phyloP scores from a whole-genome alignment of 2,329 filamentous ascomycete species.

The Fusarium secorum region DNA sequence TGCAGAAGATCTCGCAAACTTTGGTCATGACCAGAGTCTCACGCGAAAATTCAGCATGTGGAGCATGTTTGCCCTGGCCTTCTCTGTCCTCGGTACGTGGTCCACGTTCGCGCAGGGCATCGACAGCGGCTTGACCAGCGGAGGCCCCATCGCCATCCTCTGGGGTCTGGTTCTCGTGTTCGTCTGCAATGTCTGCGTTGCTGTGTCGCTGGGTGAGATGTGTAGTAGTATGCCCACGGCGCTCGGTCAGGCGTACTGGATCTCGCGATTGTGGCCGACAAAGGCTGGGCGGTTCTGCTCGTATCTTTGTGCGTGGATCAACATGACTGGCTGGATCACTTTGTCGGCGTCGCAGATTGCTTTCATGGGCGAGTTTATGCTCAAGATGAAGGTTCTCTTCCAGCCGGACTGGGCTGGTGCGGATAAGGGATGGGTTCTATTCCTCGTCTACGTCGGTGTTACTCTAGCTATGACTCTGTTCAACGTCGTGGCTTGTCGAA shows the following conservation, averaged over 20 bases:
- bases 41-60: slow-evolving; percentile 59
- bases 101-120: slow-evolving; percentile 62
- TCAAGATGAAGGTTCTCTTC: slow-evolving; percentile 65
- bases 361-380: slow-evolving; percentile 65
- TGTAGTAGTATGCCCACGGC: slow-evolving; percentile 67
- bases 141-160: slow-evolving; percentile 61
- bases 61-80: slow-evolving; percentile 66
- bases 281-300: slow-evolving; percentile 57
- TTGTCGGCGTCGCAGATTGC: slow-evolving; percentile 63
- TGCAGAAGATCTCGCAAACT: slow-evolving; percentile 50
- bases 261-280: slow-evolving; percentile 48
- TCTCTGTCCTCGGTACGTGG: slow-evolving; percentile 66
- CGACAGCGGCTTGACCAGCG: slow-evolving; percentile 60
- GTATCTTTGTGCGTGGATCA: slow-evolving; percentile 68
- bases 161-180: slow-evolving; percentile 64
- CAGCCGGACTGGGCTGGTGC: slow-evolving; percentile 55
- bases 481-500: slow-evolving; percentile 61
- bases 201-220: slow-evolving; percentile 63
- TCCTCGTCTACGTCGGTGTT: slow-evolving; percentile 62
- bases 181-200: slow-evolving; percentile 61
- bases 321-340: slow-evolving; percentile 67
- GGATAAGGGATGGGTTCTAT: slow-evolving; percentile 60
- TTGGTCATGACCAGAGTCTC: slow-evolving; percentile 52
- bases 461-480: slow-evolving; percentile 57
- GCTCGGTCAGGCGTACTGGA: slow-evolving; percentile 67